phyloP scores from a whole-genome alignment of 2,329 filamentous ascomycete species.

The Neopestalotiopsis sp. region DNA sequence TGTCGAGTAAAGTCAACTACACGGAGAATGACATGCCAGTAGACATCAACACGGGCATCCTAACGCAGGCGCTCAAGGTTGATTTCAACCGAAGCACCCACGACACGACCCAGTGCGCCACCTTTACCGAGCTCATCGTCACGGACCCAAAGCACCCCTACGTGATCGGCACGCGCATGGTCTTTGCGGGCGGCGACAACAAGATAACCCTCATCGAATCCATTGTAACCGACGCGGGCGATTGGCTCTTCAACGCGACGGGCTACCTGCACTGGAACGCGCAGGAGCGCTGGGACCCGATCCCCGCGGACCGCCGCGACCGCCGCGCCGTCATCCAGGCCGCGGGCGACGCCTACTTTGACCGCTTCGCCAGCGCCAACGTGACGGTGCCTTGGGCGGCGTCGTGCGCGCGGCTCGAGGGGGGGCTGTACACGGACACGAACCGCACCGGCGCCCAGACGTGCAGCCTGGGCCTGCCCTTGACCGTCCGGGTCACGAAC shows the following conservation, averaged over 20 bases:
- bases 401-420: conserved; percentile 43
- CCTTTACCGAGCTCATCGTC: conserved; percentile 42
- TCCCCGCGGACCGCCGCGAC: conserved; percentile 37
- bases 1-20: conserved; percentile 25
- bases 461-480: conserved; percentile 42
- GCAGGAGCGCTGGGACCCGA: conserved; percentile 39
- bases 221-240: conserved; percentile 39
- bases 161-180: conserved; percentile 43
- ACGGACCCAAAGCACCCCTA: conserved; percentile 38
- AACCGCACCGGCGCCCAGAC: conserved; percentile 28
- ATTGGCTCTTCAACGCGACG: conserved; percentile 45
- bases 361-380: conserved; percentile 41
- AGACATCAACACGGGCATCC: conserved; percentile 34
- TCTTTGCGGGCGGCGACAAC: conserved; percentile 21
- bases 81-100: conserved; percentile 42
- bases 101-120: conserved; percentile 43
- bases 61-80: conserved; percentile 37
- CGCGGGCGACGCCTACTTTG: conserved; percentile 42
- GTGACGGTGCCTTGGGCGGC: conserved; percentile 43
- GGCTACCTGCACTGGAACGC: conserved; percentile 39
- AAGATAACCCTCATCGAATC: conserved; percentile 29
- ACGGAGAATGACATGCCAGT: conserved; percentile 40
- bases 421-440: conserved; percentile 36
- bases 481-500: conserved; percentile 27
- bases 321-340: conserved; percentile 40